Evolutionary conservation across 345 rosid species (phyloP).

Genomic region (Erodium maritimum): DNA sequence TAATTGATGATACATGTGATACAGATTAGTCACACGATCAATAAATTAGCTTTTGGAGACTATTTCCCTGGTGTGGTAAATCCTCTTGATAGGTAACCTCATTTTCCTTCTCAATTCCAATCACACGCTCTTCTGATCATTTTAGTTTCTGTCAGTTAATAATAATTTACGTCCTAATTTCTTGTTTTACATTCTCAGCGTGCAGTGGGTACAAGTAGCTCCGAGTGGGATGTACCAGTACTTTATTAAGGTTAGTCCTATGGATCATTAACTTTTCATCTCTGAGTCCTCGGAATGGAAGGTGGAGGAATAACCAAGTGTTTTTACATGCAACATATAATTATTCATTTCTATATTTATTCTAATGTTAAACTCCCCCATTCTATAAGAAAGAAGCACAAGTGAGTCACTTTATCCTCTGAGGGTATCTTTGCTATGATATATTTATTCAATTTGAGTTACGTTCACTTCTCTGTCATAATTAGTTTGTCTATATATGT

Average conservation of each 20-base stretch:
- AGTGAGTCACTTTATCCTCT: no score
- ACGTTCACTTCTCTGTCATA: no score
- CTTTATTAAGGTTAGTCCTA: slow-evolving; percentile 61
- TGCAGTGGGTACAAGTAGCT: slow-evolving; percentile 62
- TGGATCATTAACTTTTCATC: neutral
- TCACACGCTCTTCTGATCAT: slow-evolving; percentile 4
- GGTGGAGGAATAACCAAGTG: neutral
- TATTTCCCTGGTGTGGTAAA: slow-evolving; percentile 82
- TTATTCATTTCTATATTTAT: no score
- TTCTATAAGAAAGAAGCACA: no score
- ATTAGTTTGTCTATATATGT: no score
- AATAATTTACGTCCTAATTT: neutral
- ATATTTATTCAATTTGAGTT: no score
- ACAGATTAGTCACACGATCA: slow-evolving; percentile 88
- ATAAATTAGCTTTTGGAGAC: slow-evolving; percentile 72
- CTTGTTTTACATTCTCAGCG: slow-evolving; percentile 28
- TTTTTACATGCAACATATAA: no score
- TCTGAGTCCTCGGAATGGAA: neutral
- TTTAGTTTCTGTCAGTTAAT: slow-evolving; percentile 4
- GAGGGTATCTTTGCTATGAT: no score
- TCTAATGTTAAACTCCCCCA: no score
- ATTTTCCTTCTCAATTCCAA: neutral
- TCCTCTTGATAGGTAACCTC: slow-evolving; percentile 82
- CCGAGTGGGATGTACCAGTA: slow-evolving; percentile 86
- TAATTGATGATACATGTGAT: slow-evolving; percentile 8